Conservation (phyloP, 192 early-diverging fungal genomes). For the Tieghemiomyces parasiticus region DNA sequence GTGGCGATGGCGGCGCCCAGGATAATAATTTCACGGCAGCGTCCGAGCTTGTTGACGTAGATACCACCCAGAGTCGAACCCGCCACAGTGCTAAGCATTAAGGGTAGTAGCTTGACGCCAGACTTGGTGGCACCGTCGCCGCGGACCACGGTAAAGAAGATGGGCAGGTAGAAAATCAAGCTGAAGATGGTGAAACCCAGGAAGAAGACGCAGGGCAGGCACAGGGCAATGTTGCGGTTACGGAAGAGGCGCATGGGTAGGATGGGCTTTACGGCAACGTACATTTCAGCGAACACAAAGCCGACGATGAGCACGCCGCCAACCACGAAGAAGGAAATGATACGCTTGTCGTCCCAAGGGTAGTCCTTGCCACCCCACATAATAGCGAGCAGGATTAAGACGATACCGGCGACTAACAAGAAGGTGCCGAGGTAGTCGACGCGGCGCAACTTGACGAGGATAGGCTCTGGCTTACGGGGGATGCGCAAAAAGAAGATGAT, state of each 20-base stretch:
- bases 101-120: constrained; percentile 48
- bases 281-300: constrained; percentile 24
- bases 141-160: constrained; percentile 47
- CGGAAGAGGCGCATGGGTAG: constrained; percentile 31
- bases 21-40: constrained; percentile 29
- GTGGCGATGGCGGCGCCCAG: constrained; percentile 36
- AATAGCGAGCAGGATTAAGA: constrained; percentile 38
- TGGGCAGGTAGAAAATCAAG: constrained; percentile 41
- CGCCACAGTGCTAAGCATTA: constrained; percentile 34
- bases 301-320: constrained; percentile 4
- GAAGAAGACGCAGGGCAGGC: constrained; percentile 29
- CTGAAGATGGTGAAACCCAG: constrained; percentile 41
- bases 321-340: constrained; percentile 38
- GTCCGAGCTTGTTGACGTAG: constrained; percentile 34
- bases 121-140: constrained; percentile 31
- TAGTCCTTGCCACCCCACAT: constrained; percentile 46
- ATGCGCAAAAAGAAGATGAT: constrained; percentile 33
- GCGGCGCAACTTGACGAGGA: constrained; percentile 34
- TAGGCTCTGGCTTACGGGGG: constrained; percentile 22
- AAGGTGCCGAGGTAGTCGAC: constrained; percentile 44
- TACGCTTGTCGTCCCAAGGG: constrained; percentile 35
- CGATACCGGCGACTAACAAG: constrained; percentile 29
- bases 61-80: constrained; percentile 36
- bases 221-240: constrained; percentile 37
- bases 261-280: constrained; percentile 39